Conservation (phyloP, 495 filamentous ascomycete genomes). For the Xylaria acuta region DNA sequence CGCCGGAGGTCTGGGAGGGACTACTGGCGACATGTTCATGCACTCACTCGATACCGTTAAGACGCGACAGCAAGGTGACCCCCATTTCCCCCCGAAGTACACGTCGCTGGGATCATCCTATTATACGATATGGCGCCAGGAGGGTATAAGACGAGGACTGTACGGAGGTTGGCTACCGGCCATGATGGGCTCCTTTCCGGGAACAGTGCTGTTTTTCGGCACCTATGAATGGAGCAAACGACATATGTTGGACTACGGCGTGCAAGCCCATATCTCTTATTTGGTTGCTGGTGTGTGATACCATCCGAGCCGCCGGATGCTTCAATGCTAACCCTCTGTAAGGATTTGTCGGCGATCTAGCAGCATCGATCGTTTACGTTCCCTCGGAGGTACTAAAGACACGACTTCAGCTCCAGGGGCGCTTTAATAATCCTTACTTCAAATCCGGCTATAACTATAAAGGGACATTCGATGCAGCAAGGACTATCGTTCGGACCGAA, state of each 20-base stretch:
- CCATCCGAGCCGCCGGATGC: neutral
- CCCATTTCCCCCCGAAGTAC: conserved; percentile 88
- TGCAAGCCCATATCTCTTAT: conserved; percentile 82
- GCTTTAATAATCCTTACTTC: conserved; percentile 93
- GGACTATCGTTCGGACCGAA: conserved; percentile 82
- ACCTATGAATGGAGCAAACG: conserved; percentile 96
- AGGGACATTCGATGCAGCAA: conserved; percentile 75
- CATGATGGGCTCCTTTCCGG: conserved; percentile 89
- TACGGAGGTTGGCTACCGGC: conserved; percentile 93
- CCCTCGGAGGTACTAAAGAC: conserved; percentile 97
- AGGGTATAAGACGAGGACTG: conserved; percentile 85
- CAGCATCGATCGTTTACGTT: conserved; percentile 90
- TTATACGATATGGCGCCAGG: conserved; percentile 88
- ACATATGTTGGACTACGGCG: conserved; percentile 79
- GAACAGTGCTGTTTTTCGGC: conserved; percentile 94
- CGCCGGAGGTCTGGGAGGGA: conserved; percentile 88
- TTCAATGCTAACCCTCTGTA: conserved; percentile 34
- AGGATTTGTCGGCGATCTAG: conserved; percentile 92
- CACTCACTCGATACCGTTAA: conserved; percentile 99
- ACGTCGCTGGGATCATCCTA: conserved; percentile 88
- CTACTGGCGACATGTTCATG: conserved; percentile 96
- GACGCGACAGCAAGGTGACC: conserved; percentile 97
- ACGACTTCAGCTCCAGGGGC: conserved; percentile 89
- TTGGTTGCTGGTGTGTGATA: conserved; percentile 70
- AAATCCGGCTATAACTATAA: conserved; percentile 93